These are phyloP conservation scores for Laetiporus sulphureus DNA, from an alignment of 1,284 basidiomycete genomes.

Conservation along the genomic window DNA sequence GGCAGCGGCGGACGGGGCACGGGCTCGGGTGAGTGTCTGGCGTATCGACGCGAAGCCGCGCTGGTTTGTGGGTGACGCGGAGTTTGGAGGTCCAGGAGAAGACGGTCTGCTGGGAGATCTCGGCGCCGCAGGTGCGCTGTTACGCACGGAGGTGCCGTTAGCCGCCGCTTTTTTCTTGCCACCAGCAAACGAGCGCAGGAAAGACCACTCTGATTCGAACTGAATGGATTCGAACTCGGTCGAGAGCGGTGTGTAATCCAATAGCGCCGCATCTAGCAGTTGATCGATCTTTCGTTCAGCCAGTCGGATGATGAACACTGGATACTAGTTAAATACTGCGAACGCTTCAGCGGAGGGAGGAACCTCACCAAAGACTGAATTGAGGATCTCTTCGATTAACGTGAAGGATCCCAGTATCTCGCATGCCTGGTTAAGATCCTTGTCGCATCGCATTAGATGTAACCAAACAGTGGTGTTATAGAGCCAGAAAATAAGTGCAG, in stretches of 20 bases:
- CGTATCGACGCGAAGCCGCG: slow-evolving; percentile 57
- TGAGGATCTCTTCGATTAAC: slow-evolving; percentile 82
- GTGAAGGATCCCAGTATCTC: slow-evolving; percentile 77
- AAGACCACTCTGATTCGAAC: slow-evolving; percentile 96
- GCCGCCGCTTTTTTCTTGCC: slow-evolving; percentile 50
- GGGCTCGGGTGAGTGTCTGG: slow-evolving; percentile 50
- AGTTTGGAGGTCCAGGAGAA: slow-evolving; percentile 36
- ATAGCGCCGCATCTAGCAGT: slow-evolving; percentile 75
- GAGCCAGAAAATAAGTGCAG: slow-evolving; percentile 89
- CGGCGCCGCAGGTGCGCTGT: slow-evolving; percentile 37
- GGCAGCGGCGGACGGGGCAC: slow-evolving; percentile 35
- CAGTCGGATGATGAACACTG: slow-evolving; percentile 93
- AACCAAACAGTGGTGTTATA: slow-evolving; percentile 88
- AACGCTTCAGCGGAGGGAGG: neutral
- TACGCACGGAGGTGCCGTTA: slow-evolving; percentile 28
- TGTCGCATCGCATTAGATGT: slow-evolving; percentile 85
- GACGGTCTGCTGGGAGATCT: slow-evolving; percentile 37
- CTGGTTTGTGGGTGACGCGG: slow-evolving; percentile 32
- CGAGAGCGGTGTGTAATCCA: slow-evolving; percentile 80
- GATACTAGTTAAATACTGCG: neutral
- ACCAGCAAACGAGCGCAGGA: slow-evolving; percentile 71
- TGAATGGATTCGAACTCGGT: slow-evolving; percentile 79
- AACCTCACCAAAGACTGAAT: slow-evolving; percentile 82
- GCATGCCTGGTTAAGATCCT: slow-evolving; percentile 66
- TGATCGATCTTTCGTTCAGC: slow-evolving; percentile 87